Conservation (phyloP, 805 yeast species). For the Torulaspora indica region DNA sequence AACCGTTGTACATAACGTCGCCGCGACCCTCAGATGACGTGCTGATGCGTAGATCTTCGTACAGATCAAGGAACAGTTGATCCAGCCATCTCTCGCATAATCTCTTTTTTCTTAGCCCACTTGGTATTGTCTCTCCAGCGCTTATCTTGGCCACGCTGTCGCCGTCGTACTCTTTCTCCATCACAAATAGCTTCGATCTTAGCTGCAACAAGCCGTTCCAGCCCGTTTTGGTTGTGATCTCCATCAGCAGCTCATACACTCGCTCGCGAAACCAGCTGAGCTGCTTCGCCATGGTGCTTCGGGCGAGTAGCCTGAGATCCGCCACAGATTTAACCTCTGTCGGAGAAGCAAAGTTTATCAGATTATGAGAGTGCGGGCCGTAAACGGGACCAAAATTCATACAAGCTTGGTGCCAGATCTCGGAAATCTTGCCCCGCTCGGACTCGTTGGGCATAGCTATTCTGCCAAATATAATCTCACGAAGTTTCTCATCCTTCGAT, state of each 20-base stretch:
- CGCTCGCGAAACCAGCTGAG: slow-evolving; percentile 29
- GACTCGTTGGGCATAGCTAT: slow-evolving; percentile 31
- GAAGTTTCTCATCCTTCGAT: slow-evolving; percentile 27
- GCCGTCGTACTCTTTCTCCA: slow-evolving; percentile 60
- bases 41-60: slow-evolving; percentile 36
- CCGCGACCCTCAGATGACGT: slow-evolving; percentile 27
- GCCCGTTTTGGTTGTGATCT: slow-evolving; percentile 63
- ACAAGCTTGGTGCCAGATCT: slow-evolving; percentile 28
- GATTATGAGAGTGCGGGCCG: slow-evolving; percentile 31
- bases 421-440: slow-evolving; percentile 21
- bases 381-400: slow-evolving; percentile 31
- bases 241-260: slow-evolving; percentile 68
- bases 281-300: slow-evolving; percentile 30
- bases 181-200: slow-evolving; percentile 70
- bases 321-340: slow-evolving; percentile 29
- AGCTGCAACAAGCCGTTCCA: slow-evolving; percentile 73
- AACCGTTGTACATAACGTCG: slow-evolving; percentile 48
- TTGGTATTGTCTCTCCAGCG: slow-evolving; percentile 18
- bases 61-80: slow-evolving; percentile 33
- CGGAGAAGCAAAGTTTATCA: slow-evolving; percentile 31
- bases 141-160: slow-evolving; percentile 4
- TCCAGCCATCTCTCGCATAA: slow-evolving; percentile 36
- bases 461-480: slow-evolving; percentile 29
- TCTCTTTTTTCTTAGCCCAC: slow-evolving; percentile 25
- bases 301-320: slow-evolving; percentile 25